Evolutionary conservation across 176 grass and related monocot genomes (phyloP).

Genomic region (Rhynchospora pubera): DNA sequence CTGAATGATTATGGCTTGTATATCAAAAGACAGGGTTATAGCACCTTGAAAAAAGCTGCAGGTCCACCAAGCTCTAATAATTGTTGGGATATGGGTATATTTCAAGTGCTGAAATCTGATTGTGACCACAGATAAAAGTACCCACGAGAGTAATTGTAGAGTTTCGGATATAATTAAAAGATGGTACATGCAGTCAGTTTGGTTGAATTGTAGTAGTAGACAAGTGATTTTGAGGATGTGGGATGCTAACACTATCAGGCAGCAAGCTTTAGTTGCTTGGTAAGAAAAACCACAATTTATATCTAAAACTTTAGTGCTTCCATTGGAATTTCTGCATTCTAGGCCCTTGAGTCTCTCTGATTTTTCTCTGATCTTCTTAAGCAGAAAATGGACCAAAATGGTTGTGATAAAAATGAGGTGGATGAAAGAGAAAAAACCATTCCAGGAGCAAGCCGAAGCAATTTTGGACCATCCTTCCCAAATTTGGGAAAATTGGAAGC

Average conservation of each 20-base stretch:
- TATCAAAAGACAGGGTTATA: constrained; percentile 44
- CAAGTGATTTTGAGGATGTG: constrained; percentile 40
- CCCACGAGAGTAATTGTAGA: constrained; percentile 64
- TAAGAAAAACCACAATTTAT: constrained; percentile 41
- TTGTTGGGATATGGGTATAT: constrained; percentile 44
- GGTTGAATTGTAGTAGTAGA: constrained; percentile 29
- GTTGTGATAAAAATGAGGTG: constrained; percentile 51
- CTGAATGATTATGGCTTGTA: constrained; percentile 36
- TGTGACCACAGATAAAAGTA: constrained; percentile 46
- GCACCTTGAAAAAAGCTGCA: constrained; percentile 65
- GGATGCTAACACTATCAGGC: constrained; percentile 50
- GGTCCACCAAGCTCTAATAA: constrained; percentile 71
- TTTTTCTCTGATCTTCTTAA: constrained; percentile 38
- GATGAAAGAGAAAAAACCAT: constrained; percentile 32
- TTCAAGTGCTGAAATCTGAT: constrained; percentile 53
- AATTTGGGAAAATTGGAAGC: constrained; percentile 27
- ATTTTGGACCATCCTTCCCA: constrained; percentile 61
- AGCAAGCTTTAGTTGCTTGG: constrained; percentile 63
- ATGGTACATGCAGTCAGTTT: constrained; percentile 38
- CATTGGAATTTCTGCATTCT: constrained; percentile 20
- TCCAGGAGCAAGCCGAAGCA: constrained; percentile 68
- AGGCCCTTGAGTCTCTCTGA: constrained; percentile 29
- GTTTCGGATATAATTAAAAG: constrained; percentile 44
- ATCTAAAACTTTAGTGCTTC: constrained; percentile 23
- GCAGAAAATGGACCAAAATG: constrained; percentile 39